Percentiles rank a stretch among this genome's conserved stretches.
phyloP scores from a whole-genome alignment of 495 filamentous ascomycete species.

The Hamigera avellanea region DNA sequence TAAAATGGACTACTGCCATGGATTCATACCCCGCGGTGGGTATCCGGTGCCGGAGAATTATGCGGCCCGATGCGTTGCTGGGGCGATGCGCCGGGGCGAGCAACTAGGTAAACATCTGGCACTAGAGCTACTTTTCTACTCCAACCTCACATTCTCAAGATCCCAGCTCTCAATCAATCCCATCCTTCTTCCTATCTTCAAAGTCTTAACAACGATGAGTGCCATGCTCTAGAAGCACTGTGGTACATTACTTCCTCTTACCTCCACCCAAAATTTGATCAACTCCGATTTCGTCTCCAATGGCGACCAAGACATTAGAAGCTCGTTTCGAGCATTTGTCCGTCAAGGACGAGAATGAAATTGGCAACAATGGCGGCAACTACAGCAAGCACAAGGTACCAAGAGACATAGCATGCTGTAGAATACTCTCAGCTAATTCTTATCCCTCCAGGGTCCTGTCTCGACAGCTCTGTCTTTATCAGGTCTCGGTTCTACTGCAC shows the following conservation, averaged over 20 bases:
- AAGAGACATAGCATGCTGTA: not conserved
- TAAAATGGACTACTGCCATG: not conserved
- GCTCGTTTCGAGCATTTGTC: constrained; percentile 72
- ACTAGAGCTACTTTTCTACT: constrained; percentile 1
- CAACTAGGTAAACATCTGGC: constrained; percentile 22
- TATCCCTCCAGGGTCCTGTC: constrained; percentile 23
- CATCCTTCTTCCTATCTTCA: not conserved
- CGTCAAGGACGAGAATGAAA: constrained; percentile 71
- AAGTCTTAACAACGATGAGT: not conserved
- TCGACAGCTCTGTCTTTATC: constrained; percentile 41
- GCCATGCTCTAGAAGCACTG: not conserved
- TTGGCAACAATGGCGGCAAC: constrained; percentile 28
- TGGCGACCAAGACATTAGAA: constrained; percentile 56
- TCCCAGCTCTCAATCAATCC: not conserved
- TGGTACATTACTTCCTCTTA: not conserved
- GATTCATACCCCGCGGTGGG: not conserved
- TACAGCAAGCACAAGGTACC: constrained; percentile 63
- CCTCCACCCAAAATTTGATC: constrained; percentile 1
- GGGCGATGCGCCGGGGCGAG: constrained; percentile 15
- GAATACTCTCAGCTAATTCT: not conserved
- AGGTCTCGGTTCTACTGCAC: constrained; percentile 37
- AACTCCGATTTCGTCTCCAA: constrained; percentile 11
- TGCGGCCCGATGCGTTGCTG: constrained; percentile 30
- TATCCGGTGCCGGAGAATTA: constrained; percentile 28
- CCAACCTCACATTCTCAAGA: not conserved